Percentiles rank a stretch among this genome's conserved stretches.
phyloP scores from a whole-genome alignment of 2,329 filamentous ascomycete species.

The Pestalotiopsis sp. region DNA sequence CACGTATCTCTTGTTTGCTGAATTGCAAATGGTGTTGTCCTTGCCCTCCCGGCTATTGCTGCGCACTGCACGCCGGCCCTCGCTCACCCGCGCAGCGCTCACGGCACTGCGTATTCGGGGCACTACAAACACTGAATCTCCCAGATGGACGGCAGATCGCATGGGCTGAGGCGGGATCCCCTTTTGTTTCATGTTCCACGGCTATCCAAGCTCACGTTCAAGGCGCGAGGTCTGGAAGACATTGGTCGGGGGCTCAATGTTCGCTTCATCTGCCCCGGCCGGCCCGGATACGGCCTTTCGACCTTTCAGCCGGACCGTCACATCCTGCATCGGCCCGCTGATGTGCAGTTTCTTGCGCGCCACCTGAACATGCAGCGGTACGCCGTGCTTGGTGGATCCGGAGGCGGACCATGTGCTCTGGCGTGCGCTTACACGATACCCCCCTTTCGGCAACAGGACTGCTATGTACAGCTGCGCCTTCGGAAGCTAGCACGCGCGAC shows the following conservation, averaged over 20 bases:
- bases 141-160: background rate
- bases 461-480: background rate
- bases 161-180: background rate
- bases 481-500: background rate
- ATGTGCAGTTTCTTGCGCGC: conserved; percentile 39
- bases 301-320: background rate
- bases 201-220: background rate
- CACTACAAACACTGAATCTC: background rate
- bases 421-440: conserved; percentile 40
- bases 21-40: too few relatives aligned
- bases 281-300: background rate
- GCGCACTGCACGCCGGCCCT: too few relatives aligned
- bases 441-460: background rate
- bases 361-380: conserved; percentile 40
- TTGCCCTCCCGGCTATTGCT: too few relatives aligned
- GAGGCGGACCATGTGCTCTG: conserved; percentile 46
- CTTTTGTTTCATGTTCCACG: background rate
- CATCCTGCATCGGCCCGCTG: conserved; percentile 37
- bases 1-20: too few relatives aligned
- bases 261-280: background rate
- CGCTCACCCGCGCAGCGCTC: too few relatives aligned
- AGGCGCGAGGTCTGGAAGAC: background rate
- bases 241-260: background rate
- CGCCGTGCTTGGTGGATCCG: conserved; percentile 43
- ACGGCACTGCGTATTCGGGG: too few relatives aligned